Base-by-base conservation (phyloP, 1,284 basidiomycete species). In the Fomitopsis betulina region DNA sequence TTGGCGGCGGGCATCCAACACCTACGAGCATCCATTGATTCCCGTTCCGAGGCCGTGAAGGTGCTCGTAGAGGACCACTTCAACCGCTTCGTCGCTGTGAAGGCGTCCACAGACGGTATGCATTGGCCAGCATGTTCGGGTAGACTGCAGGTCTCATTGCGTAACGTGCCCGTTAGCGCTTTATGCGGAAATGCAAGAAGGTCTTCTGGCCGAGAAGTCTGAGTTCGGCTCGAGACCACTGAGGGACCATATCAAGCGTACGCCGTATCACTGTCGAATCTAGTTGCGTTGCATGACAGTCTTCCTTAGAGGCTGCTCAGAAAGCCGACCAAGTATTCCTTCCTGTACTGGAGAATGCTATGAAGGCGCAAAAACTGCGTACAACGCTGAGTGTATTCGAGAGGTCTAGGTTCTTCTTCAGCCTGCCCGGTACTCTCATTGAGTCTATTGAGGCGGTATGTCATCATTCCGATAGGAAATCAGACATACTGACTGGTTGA, bases 41-140 rank as follows among this genome's bases (percentile, higher is more conserved):
- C 88, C 3, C 84, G 96, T 35, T 95, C 93, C 1, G 94, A 96
- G 67, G 96, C 96, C 25, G 89, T 99, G 60, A 84, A 95, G 54
- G 87, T 97, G 25, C 81, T 99, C 43, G 97, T 99, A 23, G 94
- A 98, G 73, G 94, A 98, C 68, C 98, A 98, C 74, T 98, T 99
- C 76, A 96, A 99, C 75, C 82, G 94, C 25, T 99, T 99, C 69
- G 96, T 99, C 12, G 92, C 94, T 4, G 96, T 99, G 61, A 99
- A 99, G 70, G 93, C 94, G 15, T 93, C 93, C 12, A 96, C 93
- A 10, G 96, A 98, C 75, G 93, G 95, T 94, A 70, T 63, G 82
- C 33, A 13, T 35, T 10, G 4, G n/a, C 47, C 5, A n/a, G 13
- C 9, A 25, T 21, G 19, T 30, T 9, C 10, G 30, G 9, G 17